Conservation (phyloP, 768 basidiomycete genomes). For the Nevesoporus exiguus region DNA sequence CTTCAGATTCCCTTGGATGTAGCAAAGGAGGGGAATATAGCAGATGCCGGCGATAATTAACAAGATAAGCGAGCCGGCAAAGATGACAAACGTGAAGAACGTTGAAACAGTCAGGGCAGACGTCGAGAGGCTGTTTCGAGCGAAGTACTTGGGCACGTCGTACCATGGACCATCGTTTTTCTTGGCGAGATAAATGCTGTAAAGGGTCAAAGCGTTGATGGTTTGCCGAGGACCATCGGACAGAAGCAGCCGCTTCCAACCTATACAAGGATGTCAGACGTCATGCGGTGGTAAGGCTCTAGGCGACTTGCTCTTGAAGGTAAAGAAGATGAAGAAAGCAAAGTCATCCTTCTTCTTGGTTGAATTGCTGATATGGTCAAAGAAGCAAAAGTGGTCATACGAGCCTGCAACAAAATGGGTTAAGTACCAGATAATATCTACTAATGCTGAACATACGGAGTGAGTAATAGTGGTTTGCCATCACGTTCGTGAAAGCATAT, state of each 20-base stretch:
- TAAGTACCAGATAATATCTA: neutral
- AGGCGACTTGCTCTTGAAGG: slow-evolving; percentile 82
- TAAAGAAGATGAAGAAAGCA: slow-evolving; percentile 99
- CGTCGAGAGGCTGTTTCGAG: slow-evolving; percentile 68
- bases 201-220: slow-evolving; percentile 96
- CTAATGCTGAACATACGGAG: slow-evolving; percentile 58
- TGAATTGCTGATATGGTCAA: slow-evolving; percentile 92
- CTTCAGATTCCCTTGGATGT: slow-evolving; percentile 97
- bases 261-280: slow-evolving; percentile 33
- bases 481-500: slow-evolving; percentile 96
- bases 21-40: slow-evolving; percentile 92
- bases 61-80: slow-evolving; percentile 76
- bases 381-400: slow-evolving; percentile 98
- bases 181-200: slow-evolving; percentile 76
- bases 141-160: slow-evolving; percentile 76
- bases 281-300: neutral
- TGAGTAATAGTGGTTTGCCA: slow-evolving; percentile 96
- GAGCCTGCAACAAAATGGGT: slow-evolving; percentile 51
- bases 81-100: slow-evolving; percentile 86
- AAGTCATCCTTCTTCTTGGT: slow-evolving; percentile 97
- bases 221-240: slow-evolving; percentile 97
- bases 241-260: slow-evolving; percentile 84
- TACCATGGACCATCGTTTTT: slow-evolving; percentile 54
- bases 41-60: slow-evolving; percentile 80
- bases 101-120: slow-evolving; percentile 85